phyloP scores from a whole-genome alignment of 2,329 filamentous ascomycete genomes.

The Paracamarosporium sp. region DNA sequence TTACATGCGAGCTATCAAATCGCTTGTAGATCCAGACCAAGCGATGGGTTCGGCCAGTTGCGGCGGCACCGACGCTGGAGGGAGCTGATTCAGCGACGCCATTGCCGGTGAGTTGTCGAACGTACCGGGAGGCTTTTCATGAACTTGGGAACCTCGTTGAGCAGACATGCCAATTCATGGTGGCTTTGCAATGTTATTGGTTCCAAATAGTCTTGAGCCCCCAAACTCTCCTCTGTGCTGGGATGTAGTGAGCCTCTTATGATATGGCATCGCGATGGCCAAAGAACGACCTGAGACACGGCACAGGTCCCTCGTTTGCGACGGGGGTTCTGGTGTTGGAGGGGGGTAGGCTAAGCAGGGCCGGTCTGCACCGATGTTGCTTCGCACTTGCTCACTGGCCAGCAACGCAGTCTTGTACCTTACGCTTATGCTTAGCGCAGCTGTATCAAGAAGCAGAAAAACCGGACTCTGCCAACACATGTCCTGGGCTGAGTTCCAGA shows the following conservation, averaged over 20 bases:
- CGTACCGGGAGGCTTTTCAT: background rate
- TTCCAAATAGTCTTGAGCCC: conserved; percentile 14
- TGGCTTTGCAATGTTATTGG: conserved; percentile 25
- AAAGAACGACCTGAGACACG: conserved; percentile 35
- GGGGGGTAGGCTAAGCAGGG: background rate
- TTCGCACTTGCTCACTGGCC: conserved; percentile 12
- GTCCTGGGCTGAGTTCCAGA: background rate
- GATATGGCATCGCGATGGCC: conserved; percentile 39
- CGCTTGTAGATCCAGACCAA: conserved; percentile 11
- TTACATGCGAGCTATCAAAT: conserved; percentile 7
- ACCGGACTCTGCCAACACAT: conserved; percentile 9
- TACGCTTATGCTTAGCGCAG: conserved; percentile 10
- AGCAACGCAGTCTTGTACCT: conserved; percentile 6
- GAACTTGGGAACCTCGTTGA: background rate
- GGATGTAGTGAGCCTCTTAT: conserved; percentile 30
- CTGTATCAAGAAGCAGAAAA: background rate
- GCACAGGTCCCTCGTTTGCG: conserved; percentile 21
- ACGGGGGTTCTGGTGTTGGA: conserved; percentile 20
- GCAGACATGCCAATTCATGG: conserved; percentile 7
- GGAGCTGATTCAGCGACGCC: background rate
- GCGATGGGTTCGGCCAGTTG: background rate
- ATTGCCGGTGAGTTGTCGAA: background rate
- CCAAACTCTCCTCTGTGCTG: conserved; percentile 19
- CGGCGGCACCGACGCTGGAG: background rate
- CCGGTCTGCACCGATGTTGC: conserved; percentile 2